A percentile compares a stretch with the other conserved stretches of the same genome.
phyloP scores from a whole-genome alignment of 331 rosid species.

The Phaseolus coccineus region DNA sequence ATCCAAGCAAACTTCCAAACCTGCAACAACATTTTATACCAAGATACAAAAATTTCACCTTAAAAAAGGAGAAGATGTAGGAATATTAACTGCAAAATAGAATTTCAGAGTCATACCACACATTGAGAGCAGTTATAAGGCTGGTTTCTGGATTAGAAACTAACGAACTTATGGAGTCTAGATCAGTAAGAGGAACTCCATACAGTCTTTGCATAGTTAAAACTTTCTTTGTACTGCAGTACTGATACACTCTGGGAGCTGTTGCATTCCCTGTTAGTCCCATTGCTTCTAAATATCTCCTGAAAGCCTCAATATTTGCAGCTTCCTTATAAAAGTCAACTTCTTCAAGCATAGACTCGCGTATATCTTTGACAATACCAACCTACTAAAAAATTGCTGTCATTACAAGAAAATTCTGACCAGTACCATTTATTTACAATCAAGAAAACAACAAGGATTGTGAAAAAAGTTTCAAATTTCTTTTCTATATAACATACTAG shows the following conservation, averaged over 20 bases:
- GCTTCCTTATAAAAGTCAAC: slow-evolving; percentile 99
- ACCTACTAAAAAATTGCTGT: slow-evolving; percentile 66
- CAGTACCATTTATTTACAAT: slow-evolving; percentile 23
- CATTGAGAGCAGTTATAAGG: slow-evolving; percentile 94
- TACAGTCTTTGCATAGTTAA: slow-evolving; percentile 92
- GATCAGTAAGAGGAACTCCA: slow-evolving; percentile 97
- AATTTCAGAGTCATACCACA: slow-evolving; percentile 67
- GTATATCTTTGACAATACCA: slow-evolving; percentile 92
- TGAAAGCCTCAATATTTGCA: slow-evolving; percentile 85
- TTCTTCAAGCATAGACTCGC: slow-evolving; percentile 97
- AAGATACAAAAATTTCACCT: slow-evolving; percentile 25
- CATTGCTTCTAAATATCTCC: slow-evolving; percentile 86
- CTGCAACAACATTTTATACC: slow-evolving; percentile 58
- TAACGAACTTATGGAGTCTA: slow-evolving; percentile 82
- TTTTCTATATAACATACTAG: slow-evolving; percentile 22
- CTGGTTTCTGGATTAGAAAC: slow-evolving; percentile 85
- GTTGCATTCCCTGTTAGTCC: slow-evolving; percentile 92
- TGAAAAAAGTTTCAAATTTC: slow-evolving; percentile 12
- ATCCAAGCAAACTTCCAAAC: slow-evolving; percentile 99
- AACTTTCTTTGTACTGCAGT: slow-evolving; percentile 77
- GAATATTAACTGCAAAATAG: slow-evolving; percentile 13
- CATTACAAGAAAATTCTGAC: slow-evolving; percentile 49
- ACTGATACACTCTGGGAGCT: slow-evolving; percentile 89
- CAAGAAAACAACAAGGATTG: slow-evolving; percentile 16
- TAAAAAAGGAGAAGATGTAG: slow-evolving; percentile 25